These are phyloP conservation scores for Chalciporus sphaerocephalus DNA, from an alignment of 768 basidiomycete genomes.

Conservation along the genomic window DNA sequence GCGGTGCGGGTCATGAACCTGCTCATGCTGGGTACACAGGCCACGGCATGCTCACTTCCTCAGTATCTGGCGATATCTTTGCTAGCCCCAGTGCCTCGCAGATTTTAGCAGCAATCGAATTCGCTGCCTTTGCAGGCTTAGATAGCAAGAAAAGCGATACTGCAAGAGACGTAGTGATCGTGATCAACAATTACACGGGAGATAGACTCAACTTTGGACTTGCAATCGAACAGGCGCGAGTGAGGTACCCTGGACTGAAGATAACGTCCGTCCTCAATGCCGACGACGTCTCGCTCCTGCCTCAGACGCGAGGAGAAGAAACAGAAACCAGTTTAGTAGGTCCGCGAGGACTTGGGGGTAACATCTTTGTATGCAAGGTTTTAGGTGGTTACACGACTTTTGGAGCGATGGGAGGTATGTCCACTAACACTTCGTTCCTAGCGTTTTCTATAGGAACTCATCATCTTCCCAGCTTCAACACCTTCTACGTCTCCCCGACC, in stretches of 20 bases:
- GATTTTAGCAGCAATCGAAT: constrained; percentile 45
- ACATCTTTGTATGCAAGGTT: constrained; percentile 53
- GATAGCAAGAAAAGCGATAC: constrained; percentile 4
- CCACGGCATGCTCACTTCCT: constrained; percentile 50
- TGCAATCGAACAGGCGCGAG: constrained; percentile 49
- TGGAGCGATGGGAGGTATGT: constrained; percentile 34
- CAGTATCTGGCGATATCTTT: constrained; percentile 59
- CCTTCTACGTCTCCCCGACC: constrained; percentile 2
- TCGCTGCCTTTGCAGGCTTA: constrained; percentile 38
- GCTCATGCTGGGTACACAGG: constrained; percentile 57
- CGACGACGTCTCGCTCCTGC: constrained; percentile 50
- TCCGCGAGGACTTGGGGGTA: constrained; percentile 45
- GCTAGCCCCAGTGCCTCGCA: constrained; percentile 60
- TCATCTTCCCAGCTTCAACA: background rate
- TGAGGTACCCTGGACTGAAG: constrained; percentile 28
- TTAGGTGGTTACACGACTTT: constrained; percentile 42
- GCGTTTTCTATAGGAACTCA: background rate
- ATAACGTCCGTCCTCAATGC: constrained; percentile 49
- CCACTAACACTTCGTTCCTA: constrained; percentile 20
- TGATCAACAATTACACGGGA: constrained; percentile 51
- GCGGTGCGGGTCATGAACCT: constrained; percentile 58
- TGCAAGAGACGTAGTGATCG: constrained; percentile 28
- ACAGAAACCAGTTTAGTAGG: constrained; percentile 36
- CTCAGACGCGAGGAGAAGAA: constrained; percentile 7
- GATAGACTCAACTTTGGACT: constrained; percentile 58